Base-by-base conservation (phyloP, 768 basidiomycete genomes). In the Hysterangium stoloniferum region DNA sequence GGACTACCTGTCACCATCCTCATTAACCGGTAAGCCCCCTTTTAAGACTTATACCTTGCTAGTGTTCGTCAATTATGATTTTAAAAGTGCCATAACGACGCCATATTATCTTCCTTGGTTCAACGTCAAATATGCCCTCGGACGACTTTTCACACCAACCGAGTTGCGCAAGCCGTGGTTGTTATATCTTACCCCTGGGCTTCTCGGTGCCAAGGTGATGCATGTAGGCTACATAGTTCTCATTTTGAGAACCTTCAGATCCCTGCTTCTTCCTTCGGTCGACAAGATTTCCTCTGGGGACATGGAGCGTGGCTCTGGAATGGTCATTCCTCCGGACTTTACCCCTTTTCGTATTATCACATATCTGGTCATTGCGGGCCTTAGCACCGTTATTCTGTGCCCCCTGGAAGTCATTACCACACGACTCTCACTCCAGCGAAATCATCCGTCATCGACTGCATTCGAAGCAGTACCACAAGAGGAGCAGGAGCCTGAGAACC, bases 401-500 rank as follows among this genome's bases (percentile, higher is more conserved):
- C 89, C 89, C 4, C 66, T 92, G 24, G 89, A 92, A 60, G 87
- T 92, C 25, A 83, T 91, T 43, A 65, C 79, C 12, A 85, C 83
- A 12, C 72, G 87, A 43, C 74, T 92, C 4, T 84, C 87, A 17
- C 84, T 92, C 50, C 89, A 92, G 59, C 78, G 89, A 47, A 92
- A 91, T 56, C 87, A 90, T 56, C 43, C 59, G 3, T 79, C 82
- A 6, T 80, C 82, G 13, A 68, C 80, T 4, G 85, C 84, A 49
- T 86, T 78, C 59, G 84, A 86, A 55, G 81, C 85, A 1, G 78
- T 86, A 27, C 68, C 79, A 3, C 84, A 87, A 59, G 86, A 90
- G 57, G 78, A 78, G 15, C 79, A 77, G 5, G 76, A 86, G 52
- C 76, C 78, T 40, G 66, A 68, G 1, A 64, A 68, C 4, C 84